Percentiles rank a stretch among this genome's conserved stretches.
Evolutionary conservation across 2,329 filamentous ascomycete species (phyloP).

Genomic region (Paracorniculantispora psalliotae): DNA sequence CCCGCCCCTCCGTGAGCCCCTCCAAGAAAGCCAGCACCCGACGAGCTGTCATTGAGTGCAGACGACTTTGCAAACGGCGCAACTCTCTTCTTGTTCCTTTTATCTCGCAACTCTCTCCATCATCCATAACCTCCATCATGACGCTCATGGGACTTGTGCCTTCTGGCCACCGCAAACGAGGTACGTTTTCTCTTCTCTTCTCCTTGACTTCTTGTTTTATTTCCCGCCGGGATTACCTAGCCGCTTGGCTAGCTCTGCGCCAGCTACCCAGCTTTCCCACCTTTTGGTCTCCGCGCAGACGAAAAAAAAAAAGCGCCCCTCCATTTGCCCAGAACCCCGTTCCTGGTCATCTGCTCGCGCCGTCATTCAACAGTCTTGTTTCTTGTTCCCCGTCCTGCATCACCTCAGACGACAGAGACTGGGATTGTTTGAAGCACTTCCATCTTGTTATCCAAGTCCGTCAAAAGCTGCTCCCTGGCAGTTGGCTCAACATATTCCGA

Average conservation of each 20-base stretch:
- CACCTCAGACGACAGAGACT: not conserved
- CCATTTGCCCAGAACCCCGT: not conserved
- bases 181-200: not conserved
- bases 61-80: not conserved
- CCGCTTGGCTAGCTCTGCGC: not conserved
- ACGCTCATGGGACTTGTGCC: conserved; percentile 9
- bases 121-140: not conserved
- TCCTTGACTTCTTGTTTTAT: not conserved
- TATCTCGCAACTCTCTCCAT: not conserved
- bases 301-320: not conserved
- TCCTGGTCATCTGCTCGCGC: not conserved
- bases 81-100: not conserved
- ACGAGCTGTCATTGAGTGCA: not conserved
- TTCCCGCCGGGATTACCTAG: not conserved
- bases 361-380: not conserved
- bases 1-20: not conserved
- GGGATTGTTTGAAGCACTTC: too few relatives aligned
- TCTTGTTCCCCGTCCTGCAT: not conserved
- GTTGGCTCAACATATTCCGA: too few relatives aligned
- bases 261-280: not conserved
- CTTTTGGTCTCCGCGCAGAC: not conserved
- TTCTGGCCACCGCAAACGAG: not conserved
- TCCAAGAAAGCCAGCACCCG: not conserved
- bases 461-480: too few relatives aligned
- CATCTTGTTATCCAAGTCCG: too few relatives aligned